Base-by-base conservation (phyloP, 2,329 filamentous ascomycete species). In the Fusarium pseudograminearum region DNA sequence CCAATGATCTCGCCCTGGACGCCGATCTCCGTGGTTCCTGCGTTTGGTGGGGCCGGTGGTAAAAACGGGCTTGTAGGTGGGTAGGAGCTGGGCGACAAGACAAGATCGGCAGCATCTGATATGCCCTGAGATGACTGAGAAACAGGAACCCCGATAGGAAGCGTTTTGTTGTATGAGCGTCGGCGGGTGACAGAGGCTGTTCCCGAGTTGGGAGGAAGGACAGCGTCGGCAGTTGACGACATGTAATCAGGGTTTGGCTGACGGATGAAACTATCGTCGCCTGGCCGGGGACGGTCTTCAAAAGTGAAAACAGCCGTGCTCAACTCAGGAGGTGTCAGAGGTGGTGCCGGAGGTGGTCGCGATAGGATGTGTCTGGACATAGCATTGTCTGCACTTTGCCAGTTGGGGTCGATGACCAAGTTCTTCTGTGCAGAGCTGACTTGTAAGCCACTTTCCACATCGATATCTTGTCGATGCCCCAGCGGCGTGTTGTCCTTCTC, bases 1-100 rank as follows among this genome's bases (percentile, higher is more conserved):
- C 83, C 84, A 41, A 87, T 80, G 57, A 85, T 83, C 71, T 87
- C 84, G 30, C 84, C 85, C 47, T 84, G 80, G 7, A 86, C 78
- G 52, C 82, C 79, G 36, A 84, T 79, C 58, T 82, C 80, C 33
- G 66, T 63, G 47, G 69, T 64, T 57, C 69, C 72, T 57, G 63
- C 71, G 34, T 70, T 76, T 40, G 69, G 79, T 44, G 84, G 84
- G 48, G 84, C 82, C 10, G 84, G 82, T 15, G 85, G 84, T 46
- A 86, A 78, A 46, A 82, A 77, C 14, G 82, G 83, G 34, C 80
- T 83, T 5, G 81, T 80, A 3, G 85, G 81, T 22, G 85, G 84
- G 65, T 83, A 86, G 42, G 85, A 86, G 48, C 81, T 83, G 12
- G 84, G 81, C 15, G 80, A 81, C 66, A 84, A 83, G 20, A 77